Conservation (phyloP, 805 yeast species). For the Candida loeiensis region DNA sequence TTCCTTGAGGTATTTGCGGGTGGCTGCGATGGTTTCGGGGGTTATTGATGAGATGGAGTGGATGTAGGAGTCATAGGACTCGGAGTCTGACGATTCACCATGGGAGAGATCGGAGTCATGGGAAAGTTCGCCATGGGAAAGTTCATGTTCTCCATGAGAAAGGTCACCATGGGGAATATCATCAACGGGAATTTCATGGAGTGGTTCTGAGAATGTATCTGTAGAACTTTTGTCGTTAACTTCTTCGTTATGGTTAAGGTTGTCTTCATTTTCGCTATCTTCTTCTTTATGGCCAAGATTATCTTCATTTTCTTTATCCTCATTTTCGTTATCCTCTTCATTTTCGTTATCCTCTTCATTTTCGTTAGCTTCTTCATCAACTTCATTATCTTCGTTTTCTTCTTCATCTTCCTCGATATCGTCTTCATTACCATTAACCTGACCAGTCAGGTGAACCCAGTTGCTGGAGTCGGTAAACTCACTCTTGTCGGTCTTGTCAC, state of each 20-base stretch:
- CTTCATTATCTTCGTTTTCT: neutral
- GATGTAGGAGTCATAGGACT: constrained; percentile 1
- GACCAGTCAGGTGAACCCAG: neutral
- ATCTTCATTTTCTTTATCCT: neutral
- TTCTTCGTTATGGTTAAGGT: neutral
- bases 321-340: neutral
- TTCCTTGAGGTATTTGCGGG: constrained; percentile 48
- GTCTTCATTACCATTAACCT: neutral
- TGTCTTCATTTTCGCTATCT: neutral
- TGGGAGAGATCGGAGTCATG: constrained; percentile 1
- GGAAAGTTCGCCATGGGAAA: too few species aligned
- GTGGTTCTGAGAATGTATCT: too few species aligned
- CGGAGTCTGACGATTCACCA: constrained; percentile 3
- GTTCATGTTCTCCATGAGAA: neutral
- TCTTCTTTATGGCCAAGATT: neutral
- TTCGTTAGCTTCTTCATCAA: neutral
- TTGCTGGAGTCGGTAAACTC: too few species aligned
- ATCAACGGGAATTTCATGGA: too few species aligned
- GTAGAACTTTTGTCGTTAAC: neutral
- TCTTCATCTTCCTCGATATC: neutral
- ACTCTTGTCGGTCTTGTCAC: too few species aligned
- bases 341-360: neutral
- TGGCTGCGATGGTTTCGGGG: constrained; percentile 17
- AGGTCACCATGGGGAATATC: too few species aligned
- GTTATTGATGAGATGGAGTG: constrained; percentile 8